A percentile compares a stretch with the other conserved stretches of the same genome.
Evolutionary conservation across 2,329 filamentous ascomycete species (phyloP).

Genomic region (Septoria linicola): DNA sequence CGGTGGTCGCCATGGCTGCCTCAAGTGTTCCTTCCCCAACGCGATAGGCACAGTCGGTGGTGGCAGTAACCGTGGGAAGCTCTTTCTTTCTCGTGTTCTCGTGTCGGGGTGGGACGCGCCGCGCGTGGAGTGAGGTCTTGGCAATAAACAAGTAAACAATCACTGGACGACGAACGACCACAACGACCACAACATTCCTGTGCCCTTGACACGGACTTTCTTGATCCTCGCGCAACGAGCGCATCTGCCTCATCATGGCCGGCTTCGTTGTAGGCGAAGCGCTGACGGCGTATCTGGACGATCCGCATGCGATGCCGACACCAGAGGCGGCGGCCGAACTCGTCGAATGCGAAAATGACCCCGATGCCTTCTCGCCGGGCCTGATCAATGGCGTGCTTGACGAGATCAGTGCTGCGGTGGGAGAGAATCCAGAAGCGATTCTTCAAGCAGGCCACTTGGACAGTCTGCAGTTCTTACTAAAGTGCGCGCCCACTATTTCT

Average conservation of each 20-base stretch:
- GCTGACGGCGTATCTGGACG: conserved; percentile 94
- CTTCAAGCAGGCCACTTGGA: conserved; percentile 78
- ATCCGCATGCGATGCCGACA: conserved; percentile 78
- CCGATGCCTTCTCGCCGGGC: conserved; percentile 73
- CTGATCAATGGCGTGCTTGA: conserved; percentile 85
- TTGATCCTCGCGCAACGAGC: conserved; percentile 1
- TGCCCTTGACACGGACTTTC: neutral
- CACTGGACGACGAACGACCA: neutral
- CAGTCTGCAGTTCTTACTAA: conserved; percentile 91
- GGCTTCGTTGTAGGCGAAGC: conserved; percentile 95
- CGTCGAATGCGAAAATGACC: conserved; percentile 88
- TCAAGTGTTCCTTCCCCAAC: conserved; percentile 11
- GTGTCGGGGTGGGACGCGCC: too few species aligned
- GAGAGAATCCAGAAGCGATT: conserved; percentile 87
- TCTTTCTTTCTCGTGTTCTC: too few species aligned
- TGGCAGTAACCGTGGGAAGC: too few species aligned
- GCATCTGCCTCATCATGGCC: conserved; percentile 55
- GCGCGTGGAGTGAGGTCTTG: neutral
- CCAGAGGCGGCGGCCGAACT: conserved; percentile 81
- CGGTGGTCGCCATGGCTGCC: conserved; percentile 28
- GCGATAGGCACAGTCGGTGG: too few species aligned
- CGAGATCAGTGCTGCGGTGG: conserved; percentile 86
- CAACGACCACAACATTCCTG: conserved; percentile 1
- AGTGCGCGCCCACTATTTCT: conserved; percentile 70
- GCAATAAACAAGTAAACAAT: neutral